Base-by-base conservation (phyloP, 768 basidiomycete species). In the Rickenella mellea region DNA sequence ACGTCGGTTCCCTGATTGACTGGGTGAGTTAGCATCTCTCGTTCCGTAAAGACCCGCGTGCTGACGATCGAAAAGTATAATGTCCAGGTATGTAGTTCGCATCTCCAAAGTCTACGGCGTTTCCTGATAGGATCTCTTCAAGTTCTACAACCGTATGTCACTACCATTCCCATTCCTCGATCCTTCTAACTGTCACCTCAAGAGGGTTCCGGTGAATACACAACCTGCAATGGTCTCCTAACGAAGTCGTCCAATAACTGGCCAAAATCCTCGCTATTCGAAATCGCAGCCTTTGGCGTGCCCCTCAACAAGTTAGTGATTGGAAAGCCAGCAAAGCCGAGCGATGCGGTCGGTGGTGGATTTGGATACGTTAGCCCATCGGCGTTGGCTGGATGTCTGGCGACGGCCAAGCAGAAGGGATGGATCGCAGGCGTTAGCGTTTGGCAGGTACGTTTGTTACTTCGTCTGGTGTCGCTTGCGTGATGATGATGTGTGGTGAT, bases 151-250 rank as follows among this genome's bases (percentile, higher is more conserved):
- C 48, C 61, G 61, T 61, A 39, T 42, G 61, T 51, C 30, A 11
- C 24, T 22, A 36, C 15, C 10, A 8, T 7, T 3, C 6, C 25
- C 12, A 19, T 27, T 44, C 5, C 9, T 20, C 27, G 17, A 7
- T 1, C 33, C 33, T 36, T 17, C 33, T 36, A 22, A n/a, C 4
- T 27, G n/a, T 20, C 4, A 20, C 29, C 26, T 12, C 15, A 55
- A 81, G 80, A 82, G 69, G 80, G 78, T 31, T 49, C 62, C 17
- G 60, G 59, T 11, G 81, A 81, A 51, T 84, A 83, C 54, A 77
- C 76, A 5, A 78, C 76, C 24, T 84, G 81, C 54, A 39, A 55
- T 17, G 70, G 68, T 29, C 71, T 89, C 22, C 60, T 86, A 36
- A 74, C 63, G 3, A 56, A 67, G 1, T 83, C 80, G 6, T 77